phyloP scores from a whole-genome alignment of 1,284 basidiomycete genomes.

The Boletellus deceptivus region DNA sequence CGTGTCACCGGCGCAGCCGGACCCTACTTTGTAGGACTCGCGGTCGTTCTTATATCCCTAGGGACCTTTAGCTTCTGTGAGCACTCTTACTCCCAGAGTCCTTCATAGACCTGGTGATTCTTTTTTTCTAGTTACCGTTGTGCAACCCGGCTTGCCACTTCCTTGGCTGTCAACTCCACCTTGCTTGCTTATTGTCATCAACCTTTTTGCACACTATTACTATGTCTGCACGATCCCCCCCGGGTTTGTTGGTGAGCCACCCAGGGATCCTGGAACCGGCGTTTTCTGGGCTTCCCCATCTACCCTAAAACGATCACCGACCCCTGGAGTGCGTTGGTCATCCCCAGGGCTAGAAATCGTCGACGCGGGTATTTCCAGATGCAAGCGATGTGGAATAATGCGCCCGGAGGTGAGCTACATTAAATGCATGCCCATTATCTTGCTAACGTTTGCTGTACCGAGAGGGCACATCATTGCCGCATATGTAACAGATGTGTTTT shows the following conservation, averaged over 20 bases:
- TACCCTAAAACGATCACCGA: constrained; percentile 7
- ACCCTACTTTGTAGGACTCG: constrained; percentile 83
- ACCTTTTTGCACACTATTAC: constrained; percentile 83
- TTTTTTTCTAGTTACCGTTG: constrained; percentile 62
- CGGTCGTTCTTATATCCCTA: constrained; percentile 64
- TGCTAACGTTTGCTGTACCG: constrained; percentile 23
- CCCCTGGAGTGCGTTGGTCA: constrained; percentile 23
- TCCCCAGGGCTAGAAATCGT: constrained; percentile 49
- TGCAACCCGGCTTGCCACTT: constrained; percentile 54
- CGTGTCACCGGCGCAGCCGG: constrained; percentile 86
- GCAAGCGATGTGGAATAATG: constrained; percentile 64
- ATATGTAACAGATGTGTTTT: constrained; percentile 91
- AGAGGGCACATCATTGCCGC: constrained; percentile 94
- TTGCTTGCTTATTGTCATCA: constrained; percentile 74
- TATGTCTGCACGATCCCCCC: constrained; percentile 77
- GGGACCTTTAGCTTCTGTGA: constrained; percentile 83
- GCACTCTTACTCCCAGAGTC: constrained; percentile 30
- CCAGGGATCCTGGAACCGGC: constrained; percentile 38
- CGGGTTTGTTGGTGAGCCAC: constrained; percentile 54
- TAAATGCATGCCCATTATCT: neutral
- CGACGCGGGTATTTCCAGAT: constrained; percentile 54
- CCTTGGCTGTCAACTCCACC: constrained; percentile 59
- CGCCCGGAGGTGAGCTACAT: constrained; percentile 76
- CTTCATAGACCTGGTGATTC: neutral
- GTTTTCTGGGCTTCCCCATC: constrained; percentile 55